Evolutionary conservation across 768 basidiomycete genomes (phyloP).

Genomic region (Mycena metata): DNA sequence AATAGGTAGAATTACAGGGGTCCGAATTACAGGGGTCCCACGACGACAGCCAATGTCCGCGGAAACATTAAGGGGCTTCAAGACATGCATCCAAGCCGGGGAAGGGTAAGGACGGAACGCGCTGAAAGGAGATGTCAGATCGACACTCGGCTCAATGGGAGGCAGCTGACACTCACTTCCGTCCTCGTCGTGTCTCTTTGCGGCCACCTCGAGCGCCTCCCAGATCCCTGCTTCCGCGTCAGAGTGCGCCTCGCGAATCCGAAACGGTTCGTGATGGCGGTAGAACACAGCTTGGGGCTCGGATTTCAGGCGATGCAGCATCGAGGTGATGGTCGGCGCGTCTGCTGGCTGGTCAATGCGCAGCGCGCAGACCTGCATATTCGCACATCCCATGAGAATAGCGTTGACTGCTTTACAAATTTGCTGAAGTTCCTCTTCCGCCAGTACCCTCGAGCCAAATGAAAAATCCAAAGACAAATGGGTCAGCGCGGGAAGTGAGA

Average conservation of each 20-base stretch:
- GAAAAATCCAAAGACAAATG: conserved; percentile 54
- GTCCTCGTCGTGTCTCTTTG: conserved; percentile 36
- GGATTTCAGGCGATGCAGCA: conserved; percentile 32
- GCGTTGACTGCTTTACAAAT: conserved; percentile 42
- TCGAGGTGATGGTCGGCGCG: conserved; percentile 14
- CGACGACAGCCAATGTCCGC: too few relatives aligned
- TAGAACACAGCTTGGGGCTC: conserved; percentile 56
- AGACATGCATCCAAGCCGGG: conserved; percentile 7
- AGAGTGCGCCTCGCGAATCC: conserved; percentile 54
- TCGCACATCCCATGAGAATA: conserved; percentile 42
- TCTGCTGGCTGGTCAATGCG: conserved; percentile 45
- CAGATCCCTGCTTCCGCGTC: conserved; percentile 49
- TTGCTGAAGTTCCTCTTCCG: conserved; percentile 34
- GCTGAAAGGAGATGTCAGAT: not conserved
- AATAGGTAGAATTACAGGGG: too few relatives aligned
- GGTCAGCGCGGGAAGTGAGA: conserved; percentile 49
- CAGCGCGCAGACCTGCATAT: conserved; percentile 49
- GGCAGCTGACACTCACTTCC: not conserved
- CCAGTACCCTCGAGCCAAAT: conserved; percentile 46
- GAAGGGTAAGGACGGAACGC: not conserved
- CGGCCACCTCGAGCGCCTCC: conserved; percentile 49
- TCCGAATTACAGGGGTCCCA: too few relatives aligned
- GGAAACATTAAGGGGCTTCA: conserved; percentile 1
- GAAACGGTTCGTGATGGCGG: conserved; percentile 54
- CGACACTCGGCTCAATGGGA: not conserved